Conservation (phyloP, 2,329 filamentous ascomycete genomes). For the Cladorrhinum sp. region DNA sequence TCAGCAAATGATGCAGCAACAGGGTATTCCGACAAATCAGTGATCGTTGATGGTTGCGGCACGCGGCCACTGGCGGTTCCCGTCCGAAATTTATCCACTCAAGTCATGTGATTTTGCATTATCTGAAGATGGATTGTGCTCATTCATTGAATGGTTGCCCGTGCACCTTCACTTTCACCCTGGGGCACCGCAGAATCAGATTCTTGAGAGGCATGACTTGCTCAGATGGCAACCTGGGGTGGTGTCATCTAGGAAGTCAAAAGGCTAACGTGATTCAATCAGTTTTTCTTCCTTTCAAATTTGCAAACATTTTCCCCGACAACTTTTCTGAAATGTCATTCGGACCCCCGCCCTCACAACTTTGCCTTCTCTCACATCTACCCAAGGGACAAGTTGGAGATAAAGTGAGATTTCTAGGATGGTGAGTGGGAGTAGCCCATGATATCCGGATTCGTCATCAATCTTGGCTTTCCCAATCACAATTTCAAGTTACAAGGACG, state of each 20-base stretch:
- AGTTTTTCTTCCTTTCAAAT: background rate
- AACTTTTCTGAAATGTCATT: slow-evolving; percentile 42
- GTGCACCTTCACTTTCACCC: background rate
- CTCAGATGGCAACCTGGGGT: background rate
- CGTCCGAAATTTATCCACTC: slow-evolving; percentile 16
- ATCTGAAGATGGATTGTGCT: background rate
- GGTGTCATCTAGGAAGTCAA: background rate
- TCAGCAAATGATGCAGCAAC: slow-evolving; percentile 26
- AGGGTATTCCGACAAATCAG: slow-evolving; percentile 18
- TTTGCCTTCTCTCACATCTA: slow-evolving; percentile 64
- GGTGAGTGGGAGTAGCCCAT: slow-evolving; percentile 55
- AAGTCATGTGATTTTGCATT: slow-evolving; percentile 20
- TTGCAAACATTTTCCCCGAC: background rate
- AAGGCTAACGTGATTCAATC: background rate
- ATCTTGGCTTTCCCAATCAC: background rate
- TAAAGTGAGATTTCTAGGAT: slow-evolving; percentile 92
- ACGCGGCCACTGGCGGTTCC: background rate
- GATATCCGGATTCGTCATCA: background rate
- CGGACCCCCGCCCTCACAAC: slow-evolving; percentile 61
- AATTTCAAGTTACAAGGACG: background rate
- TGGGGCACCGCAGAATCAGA: background rate
- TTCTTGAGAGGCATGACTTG: background rate
- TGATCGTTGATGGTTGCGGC: slow-evolving; percentile 15
- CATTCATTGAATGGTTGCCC: slow-evolving; percentile 6
- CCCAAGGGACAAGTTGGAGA: slow-evolving; percentile 50